Percentiles rank a stretch among this genome's conserved stretches.
Conservation (phyloP, 129 eudicot genomes). For the Centaurea solstitialis region DNA sequence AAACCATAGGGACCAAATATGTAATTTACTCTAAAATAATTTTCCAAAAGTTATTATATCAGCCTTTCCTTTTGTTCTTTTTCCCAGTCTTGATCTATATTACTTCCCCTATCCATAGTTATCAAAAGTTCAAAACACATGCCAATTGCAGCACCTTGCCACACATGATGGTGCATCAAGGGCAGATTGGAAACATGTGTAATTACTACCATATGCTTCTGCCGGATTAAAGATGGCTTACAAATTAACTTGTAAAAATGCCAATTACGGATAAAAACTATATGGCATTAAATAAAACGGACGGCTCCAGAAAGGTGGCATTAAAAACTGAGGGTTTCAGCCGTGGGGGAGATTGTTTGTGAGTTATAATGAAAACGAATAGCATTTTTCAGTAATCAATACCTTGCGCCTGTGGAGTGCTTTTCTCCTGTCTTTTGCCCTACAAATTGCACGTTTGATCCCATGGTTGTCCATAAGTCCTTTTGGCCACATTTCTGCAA, state of each 20-base stretch:
- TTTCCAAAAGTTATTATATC: too few relatives aligned
- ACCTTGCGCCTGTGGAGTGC: slow-evolving; percentile 55
- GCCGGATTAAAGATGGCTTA: not conserved
- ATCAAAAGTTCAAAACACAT: too few relatives aligned
- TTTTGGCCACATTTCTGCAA: slow-evolving; percentile 86
- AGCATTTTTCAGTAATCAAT: slow-evolving; percentile 8
- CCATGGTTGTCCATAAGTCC: slow-evolving; percentile 90
- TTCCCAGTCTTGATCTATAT: too few relatives aligned
- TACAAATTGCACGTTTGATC: slow-evolving; percentile 78
- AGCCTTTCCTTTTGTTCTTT: too few relatives aligned
- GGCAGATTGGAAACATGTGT: too few relatives aligned
- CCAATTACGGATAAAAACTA: not conserved
- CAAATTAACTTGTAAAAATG: not conserved
- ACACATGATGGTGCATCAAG: too few relatives aligned
- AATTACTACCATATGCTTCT: too few relatives aligned
- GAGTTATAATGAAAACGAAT: not conserved
- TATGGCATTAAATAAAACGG: not conserved
- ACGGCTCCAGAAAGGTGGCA: not conserved
- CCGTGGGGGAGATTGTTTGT: slow-evolving; percentile 7
- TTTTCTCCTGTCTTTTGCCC: slow-evolving; percentile 77
- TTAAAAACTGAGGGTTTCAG: not conserved
- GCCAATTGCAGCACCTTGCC: too few relatives aligned
- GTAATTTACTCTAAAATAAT: too few relatives aligned
- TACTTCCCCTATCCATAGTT: too few relatives aligned
- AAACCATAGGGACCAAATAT: too few relatives aligned